Percentiles rank a stretch among this genome's conserved stretches.
These are phyloP conservation scores for Achlya hypogyna DNA, from an alignment of 352 stramenopile species.

Conservation along the genomic window DNA sequence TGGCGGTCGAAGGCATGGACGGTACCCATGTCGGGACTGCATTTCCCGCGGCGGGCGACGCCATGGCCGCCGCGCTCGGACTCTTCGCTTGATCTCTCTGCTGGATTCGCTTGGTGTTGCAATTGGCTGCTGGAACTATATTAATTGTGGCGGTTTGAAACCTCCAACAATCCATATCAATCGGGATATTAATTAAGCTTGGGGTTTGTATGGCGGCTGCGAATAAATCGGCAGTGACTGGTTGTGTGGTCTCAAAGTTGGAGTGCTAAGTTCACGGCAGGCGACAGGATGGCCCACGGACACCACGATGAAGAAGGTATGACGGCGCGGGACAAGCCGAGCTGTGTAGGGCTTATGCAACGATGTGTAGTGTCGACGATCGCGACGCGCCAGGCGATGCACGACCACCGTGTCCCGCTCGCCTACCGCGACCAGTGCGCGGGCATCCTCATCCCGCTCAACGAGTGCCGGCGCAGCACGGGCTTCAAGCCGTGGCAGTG, in stretches of 20 bases:
- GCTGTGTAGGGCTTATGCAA: not conserved
- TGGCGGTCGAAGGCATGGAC: too few relatives aligned
- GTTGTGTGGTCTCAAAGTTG: constrained; percentile 16
- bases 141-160: not conserved
- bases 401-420: constrained; percentile 87
- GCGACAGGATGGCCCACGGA: constrained; percentile 16
- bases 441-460: constrained; percentile 92
- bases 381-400: constrained; percentile 87
- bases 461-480: constrained; percentile 92
- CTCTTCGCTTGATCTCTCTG: too few relatives aligned
- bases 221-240: not conserved
- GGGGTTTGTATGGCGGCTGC: not conserved
- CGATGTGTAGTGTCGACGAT: constrained; percentile 55
- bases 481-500: constrained; percentile 93
- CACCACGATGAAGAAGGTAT: constrained; percentile 21
- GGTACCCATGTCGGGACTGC: too few relatives aligned
- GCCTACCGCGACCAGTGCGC: constrained; percentile 94
- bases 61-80: too few relatives aligned
- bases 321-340: not conserved
- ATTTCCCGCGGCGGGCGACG: too few relatives aligned
- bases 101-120: too few relatives aligned
- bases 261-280: not conserved
- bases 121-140: not conserved
- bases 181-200: not conserved
- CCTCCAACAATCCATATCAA: not conserved